Conservation (phyloP, 345 rosid species). For the Camelina neglecta region DNA sequence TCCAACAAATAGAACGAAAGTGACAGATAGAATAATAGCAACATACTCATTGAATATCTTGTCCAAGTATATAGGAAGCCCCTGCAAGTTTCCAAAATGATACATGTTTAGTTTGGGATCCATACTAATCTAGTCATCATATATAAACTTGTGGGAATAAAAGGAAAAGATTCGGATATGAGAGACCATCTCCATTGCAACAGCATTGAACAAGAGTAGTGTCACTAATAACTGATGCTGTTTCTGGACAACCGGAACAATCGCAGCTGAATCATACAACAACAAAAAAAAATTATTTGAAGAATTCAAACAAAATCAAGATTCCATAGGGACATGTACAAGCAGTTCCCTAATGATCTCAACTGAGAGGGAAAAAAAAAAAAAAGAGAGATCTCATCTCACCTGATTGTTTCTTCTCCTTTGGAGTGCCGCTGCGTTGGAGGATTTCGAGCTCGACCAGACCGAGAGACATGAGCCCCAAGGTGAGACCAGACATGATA, state of each 20-base stretch:
- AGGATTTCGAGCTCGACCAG: slow-evolving; percentile 93
- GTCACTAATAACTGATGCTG: slow-evolving; percentile 98
- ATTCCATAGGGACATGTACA: too few species aligned
- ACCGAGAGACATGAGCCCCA: slow-evolving; percentile 93
- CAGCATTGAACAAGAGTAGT: slow-evolving; percentile 85
- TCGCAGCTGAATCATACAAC: slow-evolving; percentile 54
- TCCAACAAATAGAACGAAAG: slow-evolving; percentile 86
- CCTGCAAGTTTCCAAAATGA: slow-evolving; percentile 51
- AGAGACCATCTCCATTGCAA: slow-evolving; percentile 80
- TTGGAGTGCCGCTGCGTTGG: slow-evolving; percentile 79
- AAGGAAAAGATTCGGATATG: slow-evolving; percentile 1
- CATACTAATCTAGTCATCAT: not conserved
- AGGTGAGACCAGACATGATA: slow-evolving; percentile 92
- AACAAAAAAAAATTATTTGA: not conserved
- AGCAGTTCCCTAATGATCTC: too few species aligned
- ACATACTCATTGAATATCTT: slow-evolving; percentile 90
- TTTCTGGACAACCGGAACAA: slow-evolving; percentile 88
- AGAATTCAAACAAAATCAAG: not conserved
- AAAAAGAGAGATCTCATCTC: not conserved
- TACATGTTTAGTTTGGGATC: too few species aligned
- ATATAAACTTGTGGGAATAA: not conserved
- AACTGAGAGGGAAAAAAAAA: too few species aligned
- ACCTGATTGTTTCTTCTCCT: slow-evolving; percentile 96
- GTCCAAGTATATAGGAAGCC: slow-evolving; percentile 91
- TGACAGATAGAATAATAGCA: slow-evolving; percentile 87